Conservation (phyloP, 176 grass and related monocot species). For the Aegilops umbellulata region DNA sequence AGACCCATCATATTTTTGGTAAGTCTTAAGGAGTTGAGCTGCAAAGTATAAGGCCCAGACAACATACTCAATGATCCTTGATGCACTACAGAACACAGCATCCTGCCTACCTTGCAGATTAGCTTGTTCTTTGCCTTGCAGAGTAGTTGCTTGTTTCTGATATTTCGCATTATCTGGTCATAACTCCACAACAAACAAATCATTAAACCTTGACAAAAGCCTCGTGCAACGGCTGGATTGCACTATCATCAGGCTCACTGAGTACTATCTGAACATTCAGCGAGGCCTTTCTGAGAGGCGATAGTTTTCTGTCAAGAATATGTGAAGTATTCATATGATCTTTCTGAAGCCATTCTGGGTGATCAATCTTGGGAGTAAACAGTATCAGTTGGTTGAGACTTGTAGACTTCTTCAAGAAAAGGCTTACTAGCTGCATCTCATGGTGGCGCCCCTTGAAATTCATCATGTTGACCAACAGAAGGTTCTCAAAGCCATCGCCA, state of each 20-base stretch:
- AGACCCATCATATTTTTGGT: not conserved
- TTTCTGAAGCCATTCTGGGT: not conserved
- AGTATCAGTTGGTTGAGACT: not conserved
- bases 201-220: not conserved
- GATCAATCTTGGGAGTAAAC: not conserved
- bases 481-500: conserved; percentile 7
- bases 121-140: not conserved
- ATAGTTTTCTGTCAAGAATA: not conserved
- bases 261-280: conserved; percentile 5
- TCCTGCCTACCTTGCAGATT: not conserved
- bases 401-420: conserved; percentile 24
- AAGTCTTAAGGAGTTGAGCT: not conserved
- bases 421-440: conserved; percentile 12
- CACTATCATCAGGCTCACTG: not conserved
- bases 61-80: not conserved
- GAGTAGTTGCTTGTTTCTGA: not conserved
- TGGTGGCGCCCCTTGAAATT: not conserved
- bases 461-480: conserved; percentile 5
- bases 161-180: not conserved
- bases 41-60: not conserved
- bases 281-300: not conserved
- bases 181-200: not conserved
- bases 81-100: not conserved
- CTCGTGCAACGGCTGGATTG: conserved; percentile 19
- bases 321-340: not conserved